A percentile compares a stretch with the other conserved stretches of the same genome.
These are phyloP conservation scores for Gleditsia sinensis DNA, from an alignment of 306 rosid species.

Conservation along the genomic window DNA sequence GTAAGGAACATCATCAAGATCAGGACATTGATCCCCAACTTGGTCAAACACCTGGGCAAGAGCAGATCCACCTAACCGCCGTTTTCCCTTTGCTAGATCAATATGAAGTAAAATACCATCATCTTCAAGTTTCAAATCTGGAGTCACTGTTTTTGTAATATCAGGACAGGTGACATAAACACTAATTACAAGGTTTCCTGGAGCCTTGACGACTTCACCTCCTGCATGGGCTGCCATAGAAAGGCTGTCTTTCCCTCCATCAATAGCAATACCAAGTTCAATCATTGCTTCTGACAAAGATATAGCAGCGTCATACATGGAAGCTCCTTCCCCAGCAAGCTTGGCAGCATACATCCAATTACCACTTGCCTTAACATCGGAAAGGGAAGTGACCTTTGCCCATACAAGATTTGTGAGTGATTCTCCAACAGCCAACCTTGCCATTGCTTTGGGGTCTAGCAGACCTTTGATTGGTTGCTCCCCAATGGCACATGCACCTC, in stretches of 20 bases:
- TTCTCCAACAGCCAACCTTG: constrained; percentile 92
- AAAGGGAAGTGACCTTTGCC: constrained; percentile 83
- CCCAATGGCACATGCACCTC: constrained; percentile 94
- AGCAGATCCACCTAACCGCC: constrained; percentile 86
- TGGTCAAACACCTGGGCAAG: constrained; percentile 91
- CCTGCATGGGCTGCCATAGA: constrained; percentile 91
- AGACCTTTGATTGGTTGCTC: constrained; percentile 91
- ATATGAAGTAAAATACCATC: constrained; percentile 81
- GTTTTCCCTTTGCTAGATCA: constrained; percentile 79
- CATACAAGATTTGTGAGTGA: constrained; percentile 95
- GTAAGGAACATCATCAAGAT: constrained; percentile 77
- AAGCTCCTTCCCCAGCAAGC: constrained; percentile 93
- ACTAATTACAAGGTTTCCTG: constrained; percentile 92
- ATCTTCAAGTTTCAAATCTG: constrained; percentile 79
- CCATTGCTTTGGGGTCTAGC: constrained; percentile 91
- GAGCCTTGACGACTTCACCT: constrained; percentile 88
- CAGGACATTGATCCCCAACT: constrained; percentile 79
- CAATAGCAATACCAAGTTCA: constrained; percentile 89
- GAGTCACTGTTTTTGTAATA: constrained; percentile 87
- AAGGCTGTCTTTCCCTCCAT: constrained; percentile 93
- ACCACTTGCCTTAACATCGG: constrained; percentile 94
- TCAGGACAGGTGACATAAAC: constrained; percentile 91
- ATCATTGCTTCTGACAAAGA: constrained; percentile 83
- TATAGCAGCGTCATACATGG: constrained; percentile 84
- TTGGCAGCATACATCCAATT: constrained; percentile 98